Base-by-base conservation (phyloP, 139 green algal species). In the Tetradesmus lagerheimii region DNA sequence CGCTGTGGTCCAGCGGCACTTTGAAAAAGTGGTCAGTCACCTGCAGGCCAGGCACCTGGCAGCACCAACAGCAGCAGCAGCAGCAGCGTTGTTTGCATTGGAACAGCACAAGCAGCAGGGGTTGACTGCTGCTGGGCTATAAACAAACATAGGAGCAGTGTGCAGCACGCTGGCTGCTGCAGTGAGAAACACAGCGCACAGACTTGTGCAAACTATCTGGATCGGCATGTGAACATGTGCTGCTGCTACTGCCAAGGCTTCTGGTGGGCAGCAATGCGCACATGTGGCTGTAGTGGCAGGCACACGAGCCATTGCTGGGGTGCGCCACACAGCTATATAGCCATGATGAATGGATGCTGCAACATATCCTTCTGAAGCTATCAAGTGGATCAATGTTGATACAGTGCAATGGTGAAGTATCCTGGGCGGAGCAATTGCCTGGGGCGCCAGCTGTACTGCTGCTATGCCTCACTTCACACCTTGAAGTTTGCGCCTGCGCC, bases 1-100 rank as follows among this genome's bases (percentile, higher is more conserved):
- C 92, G 15, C 66, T 88, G 91, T 98, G 90, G 86, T 98, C 96
- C 18, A 98, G 92, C 6, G 97, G 97, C 31, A 98, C 92, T 2
- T 45, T 89, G 38, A 97, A 92, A 8, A 35, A 79, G 80, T 97
- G 91, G 64, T 97, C 93, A 3, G 89, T 95, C 1, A 96, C 31
- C n/a, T 90, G 57, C 67, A 97, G 80, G n/a, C 95, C 95, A 31
- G 95, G 89, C 0, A 96, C 92, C 18, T 85, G 29, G 84, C 41
- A 66, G 20, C 23, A 31, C 23, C 57, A 71, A 1, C 57, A 71
- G 57, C 57, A 67, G 57, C 57, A 67, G 57, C 57, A 31, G 57
- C 57, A 71, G 57, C 57, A n/a, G 45, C 45, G 45, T n/a, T n/a
- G n/a, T n/a, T n/a, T n/a, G n/a, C n/a, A n/a, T n/a, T n/a, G 45